These are phyloP conservation scores for Globisporangium radiosum DNA, from an alignment of 352 stramenopile genomes.

Conservation along the genomic window DNA sequence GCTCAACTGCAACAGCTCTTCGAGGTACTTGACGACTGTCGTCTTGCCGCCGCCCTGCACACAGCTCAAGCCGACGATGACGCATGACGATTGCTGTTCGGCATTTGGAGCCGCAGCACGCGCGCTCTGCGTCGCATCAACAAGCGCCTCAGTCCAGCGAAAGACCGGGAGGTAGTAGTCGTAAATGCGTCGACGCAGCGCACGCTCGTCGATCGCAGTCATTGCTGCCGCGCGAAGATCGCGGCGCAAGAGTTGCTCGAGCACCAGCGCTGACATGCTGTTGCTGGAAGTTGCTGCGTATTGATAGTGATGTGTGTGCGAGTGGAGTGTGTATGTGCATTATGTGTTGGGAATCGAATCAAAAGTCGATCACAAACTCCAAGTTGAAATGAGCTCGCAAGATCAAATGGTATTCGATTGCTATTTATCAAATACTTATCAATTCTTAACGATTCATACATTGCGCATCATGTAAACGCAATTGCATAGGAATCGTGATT, in stretches of 20 bases:
- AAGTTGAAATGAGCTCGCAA: too few relatives aligned
- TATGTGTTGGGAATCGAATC: too few relatives aligned
- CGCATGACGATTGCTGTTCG: constrained; percentile 21
- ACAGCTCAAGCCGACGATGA: constrained; percentile 77
- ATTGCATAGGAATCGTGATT: background rate
- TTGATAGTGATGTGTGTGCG: constrained; percentile 11
- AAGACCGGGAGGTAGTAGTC: constrained; percentile 78
- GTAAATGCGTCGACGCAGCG: constrained; percentile 48
- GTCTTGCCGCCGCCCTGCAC: constrained; percentile 84
- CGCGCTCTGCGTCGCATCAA: constrained; percentile 24
- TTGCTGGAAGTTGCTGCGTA: constrained; percentile 16
- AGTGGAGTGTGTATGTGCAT: background rate
- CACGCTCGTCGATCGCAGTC: constrained; percentile 26
- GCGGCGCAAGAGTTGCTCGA: constrained; percentile 49
- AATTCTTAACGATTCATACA: too few relatives aligned
- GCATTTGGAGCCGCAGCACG: background rate
- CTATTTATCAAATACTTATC: too few relatives aligned
- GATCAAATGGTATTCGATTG: too few relatives aligned
- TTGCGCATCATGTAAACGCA: background rate
- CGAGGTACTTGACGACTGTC: constrained; percentile 63
- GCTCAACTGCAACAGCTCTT: constrained; percentile 41
- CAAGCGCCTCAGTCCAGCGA: constrained; percentile 52
- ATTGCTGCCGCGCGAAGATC: constrained; percentile 20
- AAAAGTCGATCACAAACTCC: too few relatives aligned
- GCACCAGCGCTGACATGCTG: too few relatives aligned